phyloP scores from a whole-genome alignment of 2,329 filamentous ascomycete species.

The Fusarium lyarnte region DNA sequence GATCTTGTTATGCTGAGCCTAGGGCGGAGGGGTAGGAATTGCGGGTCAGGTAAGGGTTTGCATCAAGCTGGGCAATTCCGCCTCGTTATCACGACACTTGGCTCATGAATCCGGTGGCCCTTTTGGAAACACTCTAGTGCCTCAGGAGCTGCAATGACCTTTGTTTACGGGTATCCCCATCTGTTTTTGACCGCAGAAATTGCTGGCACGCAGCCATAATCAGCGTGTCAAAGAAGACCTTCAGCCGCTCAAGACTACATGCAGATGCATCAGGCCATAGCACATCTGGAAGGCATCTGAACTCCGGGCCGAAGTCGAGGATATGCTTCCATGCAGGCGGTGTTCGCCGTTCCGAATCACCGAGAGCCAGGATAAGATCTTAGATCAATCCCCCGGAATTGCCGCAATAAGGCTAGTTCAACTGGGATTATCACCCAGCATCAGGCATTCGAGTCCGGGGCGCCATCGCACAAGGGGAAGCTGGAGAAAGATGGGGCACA shows the following conservation, averaged over 20 bases:
- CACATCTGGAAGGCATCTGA: constrained; percentile 28
- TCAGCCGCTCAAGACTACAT: background rate
- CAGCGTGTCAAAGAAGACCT: background rate
- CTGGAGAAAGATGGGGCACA: constrained; percentile 44
- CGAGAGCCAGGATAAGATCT: constrained; percentile 47
- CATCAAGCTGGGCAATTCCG: constrained; percentile 19
- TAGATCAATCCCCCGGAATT: constrained; percentile 49
- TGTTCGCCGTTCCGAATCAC: constrained; percentile 47
- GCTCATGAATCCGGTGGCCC: constrained; percentile 6
- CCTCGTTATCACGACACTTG: background rate
- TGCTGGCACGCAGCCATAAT: background rate
- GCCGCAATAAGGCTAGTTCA: constrained; percentile 41
- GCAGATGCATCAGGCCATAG: constrained; percentile 5
- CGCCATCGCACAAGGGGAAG: constrained; percentile 45
- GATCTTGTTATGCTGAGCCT: constrained; percentile 18
- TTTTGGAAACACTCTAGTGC: constrained; percentile 14
- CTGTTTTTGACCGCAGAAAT: background rate
- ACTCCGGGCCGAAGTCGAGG: constrained; percentile 31
- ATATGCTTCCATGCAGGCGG: constrained; percentile 32
- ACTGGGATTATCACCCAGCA: constrained; percentile 27
- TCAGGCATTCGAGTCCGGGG: constrained; percentile 30
- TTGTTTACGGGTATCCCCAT: background rate
- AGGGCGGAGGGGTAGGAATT: constrained; percentile 29
- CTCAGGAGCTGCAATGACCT: constrained; percentile 3
- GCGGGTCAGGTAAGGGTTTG: constrained; percentile 8